These are phyloP conservation scores for Serpula lacrymans DNA, from an alignment of 768 basidiomycete species.

Conservation along the genomic window DNA sequence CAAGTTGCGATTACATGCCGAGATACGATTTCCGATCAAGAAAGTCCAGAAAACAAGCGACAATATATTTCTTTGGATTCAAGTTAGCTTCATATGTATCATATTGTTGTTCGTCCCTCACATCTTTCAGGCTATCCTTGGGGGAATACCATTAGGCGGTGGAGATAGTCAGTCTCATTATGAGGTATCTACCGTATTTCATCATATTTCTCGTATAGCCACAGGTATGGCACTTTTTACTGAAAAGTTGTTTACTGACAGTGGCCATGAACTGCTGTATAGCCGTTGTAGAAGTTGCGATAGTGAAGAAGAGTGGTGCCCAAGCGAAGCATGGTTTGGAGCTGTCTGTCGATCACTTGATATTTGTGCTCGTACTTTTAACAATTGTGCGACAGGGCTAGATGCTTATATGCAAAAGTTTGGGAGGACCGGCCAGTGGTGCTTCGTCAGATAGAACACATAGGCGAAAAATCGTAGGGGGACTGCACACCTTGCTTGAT, in stretches of 20 bases:
- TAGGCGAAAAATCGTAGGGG: conserved; percentile 92
- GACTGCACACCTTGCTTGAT: conserved; percentile 3
- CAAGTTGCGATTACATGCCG: conserved; percentile 64
- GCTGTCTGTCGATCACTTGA: conserved; percentile 44
- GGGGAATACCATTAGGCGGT: conserved; percentile 63
- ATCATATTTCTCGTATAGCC: conserved; percentile 72
- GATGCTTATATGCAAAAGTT: conserved; percentile 77
- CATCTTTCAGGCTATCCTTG: conserved; percentile 60
- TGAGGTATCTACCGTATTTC: conserved; percentile 69
- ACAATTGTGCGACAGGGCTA: conserved; percentile 50
- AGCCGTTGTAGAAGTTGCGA: conserved; percentile 80
- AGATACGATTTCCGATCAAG: conserved; percentile 75
- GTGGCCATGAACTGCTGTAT: no score
- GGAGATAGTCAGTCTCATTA: conserved; percentile 68
- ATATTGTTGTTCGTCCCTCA: no score
- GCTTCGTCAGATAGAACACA: conserved; percentile 82
- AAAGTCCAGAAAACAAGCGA: conserved; percentile 69
- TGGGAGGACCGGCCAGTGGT: conserved; percentile 91
- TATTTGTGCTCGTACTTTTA: no score
- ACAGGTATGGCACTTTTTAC: no score
- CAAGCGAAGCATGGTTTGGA: conserved; percentile 75
- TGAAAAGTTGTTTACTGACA: no score
- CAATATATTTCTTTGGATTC: conserved; percentile 78
- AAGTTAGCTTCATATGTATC: no score
- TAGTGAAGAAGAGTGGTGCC: conserved; percentile 59